Base-by-base conservation (phyloP, 2,329 filamentous ascomycete genomes). In the Decorospora gaudefroyi region DNA sequence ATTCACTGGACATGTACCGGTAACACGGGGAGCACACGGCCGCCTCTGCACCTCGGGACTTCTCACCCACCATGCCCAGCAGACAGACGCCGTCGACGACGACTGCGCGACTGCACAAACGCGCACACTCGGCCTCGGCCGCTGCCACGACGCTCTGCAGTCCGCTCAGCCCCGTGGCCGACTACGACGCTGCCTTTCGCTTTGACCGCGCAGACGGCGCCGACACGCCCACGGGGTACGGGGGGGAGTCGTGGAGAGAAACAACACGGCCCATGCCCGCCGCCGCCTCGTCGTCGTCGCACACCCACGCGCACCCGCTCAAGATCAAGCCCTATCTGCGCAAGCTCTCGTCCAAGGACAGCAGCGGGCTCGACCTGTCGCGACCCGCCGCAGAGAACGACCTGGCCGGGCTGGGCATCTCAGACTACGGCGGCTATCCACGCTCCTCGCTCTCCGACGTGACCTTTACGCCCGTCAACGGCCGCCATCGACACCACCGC, bases 301-400 rank as follows among this genome's bases (percentile, higher is more conserved):
- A n/a, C n/a, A n/a, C n/a, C n/a, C n/a, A n/a, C 21, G 47, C 57
- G 17, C 54, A 63, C 44, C 53, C 59, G 38, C 57, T 61, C 56
- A 79, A 78, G 61, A 75, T 80, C 63, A 82, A 81, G 61, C 78
- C 80, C 2, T 76, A 81, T 46, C 67, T 80, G 38, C 75, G 78
- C 37, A 81, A 79, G 61, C 69, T 78, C 50, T 76, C 78, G 13
- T 70, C 71, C 31, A 73, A 76, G 46, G 77, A 78, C 53, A 70
- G 73, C 39, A 69, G 71, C 31, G 74, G 75, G 13, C 73, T 82
- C 40, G 79, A 83, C 57, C 68, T 82, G 16, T 80, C 78, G 21
- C 76, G 78, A 21, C 76, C 79, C 3, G 74, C 75, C 4, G 73
- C 75, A 10, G 80, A 83, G 52, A 78, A 81, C 49, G 78, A 81